Evolutionary conservation across 2,329 filamentous ascomycete genomes (phyloP), one percentile per base, ranked within the genome.

Genomic region (Fusarium palustre): DNA sequence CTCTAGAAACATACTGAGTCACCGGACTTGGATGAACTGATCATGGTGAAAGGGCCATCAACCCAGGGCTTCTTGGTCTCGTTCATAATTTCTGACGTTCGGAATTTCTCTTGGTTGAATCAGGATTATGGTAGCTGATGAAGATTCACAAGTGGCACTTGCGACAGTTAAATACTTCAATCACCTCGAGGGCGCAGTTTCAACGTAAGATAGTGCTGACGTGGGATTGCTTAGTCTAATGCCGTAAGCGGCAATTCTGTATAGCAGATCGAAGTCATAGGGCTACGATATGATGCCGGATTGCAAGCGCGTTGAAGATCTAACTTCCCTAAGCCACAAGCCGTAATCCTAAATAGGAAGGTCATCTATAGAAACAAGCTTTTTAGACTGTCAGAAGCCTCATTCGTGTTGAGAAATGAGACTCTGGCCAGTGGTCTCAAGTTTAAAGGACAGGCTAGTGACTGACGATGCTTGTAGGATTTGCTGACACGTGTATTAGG

Each of bases 31-130:
- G 69, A 65, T 16, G 69, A 58, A 22, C 71, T 65, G 42, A 80
- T 76, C 45, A 80, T 72, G 25, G 72, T 56, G 41, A 77, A 79
- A 0, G 78, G 78, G n/a, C 74, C 73, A 20, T 80, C 77, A 5
- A 74, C 78, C 78, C 78, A 80, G 5, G 65, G 67, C 7, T 36
- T 64, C 47, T 75, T 76, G 2, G 53, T 22, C 1, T 8, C 47
- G 13, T 45, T 56, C 70, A 73, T 73, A 0, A 1, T 22, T 31
- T 5, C 22, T 33, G 6, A 39, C 1, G 12, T 22, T n/a, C 20
- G 18, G 2, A 5, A 18, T 43, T 20, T 22, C 2, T 16, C 5
- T 20, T 30, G 18, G 10, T 2, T 7, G 13, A 25, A 18, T n/a
- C 9, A 13, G 22, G 12, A 5, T 10, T 5, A 7, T 28, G 5